A percentile compares a stretch with the other conserved stretches of the same genome.
Evolutionary conservation across 2,329 filamentous ascomycete genomes (phyloP).

Genomic region (Arthrinium phaeospermum): DNA sequence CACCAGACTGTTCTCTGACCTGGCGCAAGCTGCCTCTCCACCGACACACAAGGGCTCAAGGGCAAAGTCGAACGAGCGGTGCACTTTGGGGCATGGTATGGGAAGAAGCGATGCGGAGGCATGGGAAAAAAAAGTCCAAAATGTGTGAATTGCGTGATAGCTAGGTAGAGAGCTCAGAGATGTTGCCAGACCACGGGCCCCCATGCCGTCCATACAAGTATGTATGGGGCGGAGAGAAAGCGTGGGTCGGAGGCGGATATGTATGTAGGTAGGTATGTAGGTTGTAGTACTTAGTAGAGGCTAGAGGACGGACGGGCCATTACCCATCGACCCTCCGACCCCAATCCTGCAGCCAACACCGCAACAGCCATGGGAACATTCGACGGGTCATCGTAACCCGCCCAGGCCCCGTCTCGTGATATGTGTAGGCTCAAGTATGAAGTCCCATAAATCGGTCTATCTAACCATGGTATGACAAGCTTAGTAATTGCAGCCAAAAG

Average conservation of each 20-base stretch:
- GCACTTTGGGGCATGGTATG: neutral
- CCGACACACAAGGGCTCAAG: neutral
- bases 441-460: neutral
- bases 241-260: neutral
- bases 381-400: neutral
- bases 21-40: neutral
- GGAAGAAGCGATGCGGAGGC: neutral
- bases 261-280: no score
- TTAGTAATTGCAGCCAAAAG: constrained; percentile 9
- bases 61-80: neutral
- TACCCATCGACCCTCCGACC: neutral
- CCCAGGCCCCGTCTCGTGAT: neutral
- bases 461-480: constrained; percentile 8
- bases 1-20: neutral
- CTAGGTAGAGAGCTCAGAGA: neutral
- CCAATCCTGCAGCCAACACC: neutral
- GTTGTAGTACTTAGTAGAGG: no score
- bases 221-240: neutral
- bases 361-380: neutral
- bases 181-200: neutral
- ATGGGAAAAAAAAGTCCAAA: neutral
- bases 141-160: neutral
- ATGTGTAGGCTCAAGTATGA: neutral
- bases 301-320: neutral
- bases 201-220: neutral